Base-by-base conservation (phyloP, 1,284 basidiomycete species). In the Sanguinoderma infundibulare region DNA sequence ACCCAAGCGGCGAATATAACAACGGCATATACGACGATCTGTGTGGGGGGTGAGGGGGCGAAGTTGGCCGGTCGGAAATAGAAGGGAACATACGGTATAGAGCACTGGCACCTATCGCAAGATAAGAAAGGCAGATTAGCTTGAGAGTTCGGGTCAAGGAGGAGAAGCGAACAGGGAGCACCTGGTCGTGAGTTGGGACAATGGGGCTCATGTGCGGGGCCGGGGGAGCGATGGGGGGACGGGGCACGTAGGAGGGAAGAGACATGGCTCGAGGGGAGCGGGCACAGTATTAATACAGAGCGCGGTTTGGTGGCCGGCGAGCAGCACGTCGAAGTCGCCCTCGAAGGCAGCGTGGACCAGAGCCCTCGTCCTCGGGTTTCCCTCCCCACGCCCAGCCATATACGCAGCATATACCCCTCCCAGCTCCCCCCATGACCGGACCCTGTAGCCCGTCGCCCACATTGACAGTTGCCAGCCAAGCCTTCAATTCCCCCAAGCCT, bases 1-100 rank as follows among this genome's bases (percentile, higher is more conserved):
- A 89, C 91, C 91, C 91, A 92, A 64, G 91, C 80, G 24, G 88
- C 91, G 68, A 92, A 92, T 63, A 92, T 91, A 65, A 93, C 83
- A 59, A 92, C 90, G 54, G 87, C 82, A 78, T 89, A 92, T 53
- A 92, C 89, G 49, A 91, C 85, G 55, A 91, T 88, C 90, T 92
- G 70, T 47, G 26, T 40, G 24, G 38, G 34, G 46, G 46, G 49
- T 57, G 42, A 53, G 50, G 62, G 51, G 12, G 30, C 28, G 32
- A 53, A 55, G 30, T 44, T 50, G 24, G 28, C 17, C 32, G 30
- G 35, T 12, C 51, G 39, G 12, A 53, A 46, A 54, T 30, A 57
- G 53, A 46, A 62, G 42, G 65, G 42, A 38, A 83, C 90, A 69
- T 76, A 92, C 90, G 61, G 91, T 89, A 70, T 91, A 92, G 66